Conservation (phyloP, 2,329 filamentous ascomycete species). For the Epichloe baconii region DNA sequence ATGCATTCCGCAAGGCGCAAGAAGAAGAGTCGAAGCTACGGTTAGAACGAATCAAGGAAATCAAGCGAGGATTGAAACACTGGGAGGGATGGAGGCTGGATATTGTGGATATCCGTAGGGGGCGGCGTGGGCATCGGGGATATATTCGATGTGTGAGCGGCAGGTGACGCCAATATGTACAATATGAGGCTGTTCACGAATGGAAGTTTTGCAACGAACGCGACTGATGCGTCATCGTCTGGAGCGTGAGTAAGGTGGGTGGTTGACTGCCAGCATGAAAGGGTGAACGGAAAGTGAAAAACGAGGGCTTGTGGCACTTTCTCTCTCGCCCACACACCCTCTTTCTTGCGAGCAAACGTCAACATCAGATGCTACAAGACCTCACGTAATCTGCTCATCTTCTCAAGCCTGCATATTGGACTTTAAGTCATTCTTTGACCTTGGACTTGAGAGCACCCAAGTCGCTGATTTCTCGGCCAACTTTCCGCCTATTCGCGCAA, state of each 20-base stretch:
- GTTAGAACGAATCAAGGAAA: slow-evolving; percentile 50
- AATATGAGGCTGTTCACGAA: background rate
- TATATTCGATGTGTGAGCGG: slow-evolving; percentile 46
- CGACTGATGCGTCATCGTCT: background rate
- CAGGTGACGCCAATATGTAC: background rate
- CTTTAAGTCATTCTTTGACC: too few relatives aligned
- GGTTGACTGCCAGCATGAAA: too few relatives aligned
- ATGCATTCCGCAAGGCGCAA: slow-evolving; percentile 49
- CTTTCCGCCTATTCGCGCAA: background rate
- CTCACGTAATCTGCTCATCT: too few relatives aligned
- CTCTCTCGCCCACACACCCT: too few relatives aligned
- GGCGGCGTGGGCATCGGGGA: slow-evolving; percentile 48
- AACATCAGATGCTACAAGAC: too few relatives aligned
- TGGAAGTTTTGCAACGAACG: background rate
- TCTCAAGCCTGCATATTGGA: too few relatives aligned
- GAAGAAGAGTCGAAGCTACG: slow-evolving; percentile 47
- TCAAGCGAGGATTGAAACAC: slow-evolving; percentile 50
- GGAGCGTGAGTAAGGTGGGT: background rate
- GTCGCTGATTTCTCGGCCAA: too few relatives aligned
- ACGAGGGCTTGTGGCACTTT: too few relatives aligned
- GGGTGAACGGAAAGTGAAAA: too few relatives aligned
- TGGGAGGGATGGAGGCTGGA: slow-evolving; percentile 57
- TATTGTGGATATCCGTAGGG: slow-evolving; percentile 43
- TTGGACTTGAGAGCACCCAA: too few relatives aligned
- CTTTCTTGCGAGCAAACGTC: too few relatives aligned